Conservation (phyloP, 1,284 basidiomycete genomes). For the Ustilago lituana region DNA sequence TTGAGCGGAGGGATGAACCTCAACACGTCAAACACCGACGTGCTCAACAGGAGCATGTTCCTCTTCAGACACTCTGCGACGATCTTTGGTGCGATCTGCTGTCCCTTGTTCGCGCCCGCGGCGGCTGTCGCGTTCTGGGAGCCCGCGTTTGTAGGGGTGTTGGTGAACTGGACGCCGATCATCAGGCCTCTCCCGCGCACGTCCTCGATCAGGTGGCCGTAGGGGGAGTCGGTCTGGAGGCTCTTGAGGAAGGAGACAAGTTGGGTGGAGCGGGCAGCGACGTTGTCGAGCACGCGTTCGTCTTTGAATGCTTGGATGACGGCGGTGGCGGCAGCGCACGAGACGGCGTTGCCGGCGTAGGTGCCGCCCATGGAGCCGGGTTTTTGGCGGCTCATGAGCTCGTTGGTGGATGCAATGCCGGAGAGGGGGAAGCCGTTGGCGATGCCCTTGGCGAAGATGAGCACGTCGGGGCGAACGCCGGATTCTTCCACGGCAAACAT, state of each 20-base stretch:
- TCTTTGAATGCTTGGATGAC: conserved; percentile 59
- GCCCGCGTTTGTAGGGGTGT: conserved; percentile 5
- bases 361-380: conserved; percentile 79
- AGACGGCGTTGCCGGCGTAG: conserved; percentile 63
- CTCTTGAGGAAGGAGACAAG: conserved; percentile 49
- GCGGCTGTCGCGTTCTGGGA: conserved; percentile 26
- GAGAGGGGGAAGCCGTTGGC: conserved; percentile 94
- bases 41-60: conserved; percentile 62
- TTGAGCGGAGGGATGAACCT: conserved; percentile 64
- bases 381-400: conserved; percentile 81
- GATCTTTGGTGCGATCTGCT: conserved; percentile 54
- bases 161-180: conserved; percentile 62
- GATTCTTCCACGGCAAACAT: conserved; percentile 78
- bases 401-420: conserved; percentile 82
- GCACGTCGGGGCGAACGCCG: conserved; percentile 83
- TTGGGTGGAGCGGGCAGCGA: conserved; percentile 55
- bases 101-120: conserved; percentile 5
- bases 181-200: conserved; percentile 63
- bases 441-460: conserved; percentile 91
- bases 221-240: conserved; percentile 37
- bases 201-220: conserved; percentile 59
- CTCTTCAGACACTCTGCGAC: conserved; percentile 55
- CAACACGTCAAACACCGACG: conserved; percentile 60
- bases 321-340: conserved; percentile 59
- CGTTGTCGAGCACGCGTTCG: conserved; percentile 62